Conservation (phyloP, 2,329 filamentous ascomycete genomes). For the Orbilia ellipsospora region DNA sequence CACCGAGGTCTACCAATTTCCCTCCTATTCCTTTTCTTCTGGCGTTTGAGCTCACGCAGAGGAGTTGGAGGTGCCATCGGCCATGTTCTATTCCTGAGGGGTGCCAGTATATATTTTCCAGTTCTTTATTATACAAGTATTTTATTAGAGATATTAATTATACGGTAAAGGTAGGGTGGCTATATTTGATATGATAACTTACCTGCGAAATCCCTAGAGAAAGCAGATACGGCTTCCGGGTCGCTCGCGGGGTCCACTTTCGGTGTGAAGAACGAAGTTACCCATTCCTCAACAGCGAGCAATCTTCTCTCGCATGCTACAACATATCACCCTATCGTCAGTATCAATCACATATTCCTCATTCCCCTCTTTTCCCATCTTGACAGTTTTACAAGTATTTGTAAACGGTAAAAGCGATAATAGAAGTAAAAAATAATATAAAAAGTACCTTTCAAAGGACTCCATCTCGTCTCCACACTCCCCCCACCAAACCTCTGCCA, state of each 20-base stretch:
- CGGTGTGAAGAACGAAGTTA: constrained; percentile 20
- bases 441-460: constrained; percentile 36
- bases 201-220: constrained; percentile 26
- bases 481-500: constrained; percentile 41
- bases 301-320: constrained; percentile 28
- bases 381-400: too few relatives aligned
- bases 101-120: constrained; percentile 29
- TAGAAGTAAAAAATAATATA: not conserved
- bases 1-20: constrained; percentile 24
- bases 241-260: constrained; percentile 20
- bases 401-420: too few relatives aligned
- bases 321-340: not conserved
- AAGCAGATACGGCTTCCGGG: constrained; percentile 16
- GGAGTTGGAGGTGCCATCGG: constrained; percentile 48
- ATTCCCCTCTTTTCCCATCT: too few relatives aligned
- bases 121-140: constrained; percentile 2
- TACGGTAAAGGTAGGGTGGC: too few relatives aligned
- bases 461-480: constrained; percentile 30
- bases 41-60: constrained; percentile 31
- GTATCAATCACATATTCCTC: too few relatives aligned
- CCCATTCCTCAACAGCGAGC: constrained; percentile 32
- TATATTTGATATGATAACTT: not conserved
- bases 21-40: constrained; percentile 44
- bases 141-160: too few relatives aligned
- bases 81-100: constrained; percentile 24